Base-by-base conservation (phyloP, 208 protist genomes). In the Acanthamoeba sp. region DNA sequence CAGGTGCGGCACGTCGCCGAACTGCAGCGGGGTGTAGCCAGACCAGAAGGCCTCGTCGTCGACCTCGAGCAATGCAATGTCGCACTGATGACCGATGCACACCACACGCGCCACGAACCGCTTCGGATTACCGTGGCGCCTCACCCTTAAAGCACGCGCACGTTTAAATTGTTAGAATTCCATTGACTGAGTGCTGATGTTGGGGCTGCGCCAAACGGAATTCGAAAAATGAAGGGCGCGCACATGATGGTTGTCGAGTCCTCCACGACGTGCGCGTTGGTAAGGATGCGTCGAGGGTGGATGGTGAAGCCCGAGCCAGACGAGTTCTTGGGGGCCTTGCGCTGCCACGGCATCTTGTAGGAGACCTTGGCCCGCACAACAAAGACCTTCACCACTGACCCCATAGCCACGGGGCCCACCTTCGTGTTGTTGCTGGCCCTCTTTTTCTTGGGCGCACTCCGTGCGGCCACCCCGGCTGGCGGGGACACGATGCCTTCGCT, bases 191-290 rank as follows among this genome's bases (percentile, higher is more conserved):
- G n/a, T n/a, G n/a, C n/a, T n/a, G 10, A 62, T 62, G 10, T 62
- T 24, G 55, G 20, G 12, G 3, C 2, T 27, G 22, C 10, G 5
- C 7, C 7, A 62, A 27, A 18, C 7, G 55, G 36, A 42, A 76
- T 76, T 76, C 38, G 9, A 76, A 76, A 38, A 29, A 76, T 76
- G 66, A n/a, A n/a, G n/a, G n/a, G n/a, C n/a, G n/a, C 69, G 29
- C 62, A 84, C 59, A 85, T 93, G 34, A 78, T 27, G 59, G 69
- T 84, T 2, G 40, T 93, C 9, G 45, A 7, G 40, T 78, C 69
- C 27, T 78, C 64, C 16, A 95, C 92, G n/a, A 95, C 94, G 82
- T 95, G 94, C 7, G 94, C 94, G 93, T 95, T 95, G 27, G 94
- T 95, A 36, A 95, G 50, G 40, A 95, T 95, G 24, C 94, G 50